Conservation (phyloP, 2,329 filamentous ascomycete genomes). For the Dryadomyces quercivorus region DNA sequence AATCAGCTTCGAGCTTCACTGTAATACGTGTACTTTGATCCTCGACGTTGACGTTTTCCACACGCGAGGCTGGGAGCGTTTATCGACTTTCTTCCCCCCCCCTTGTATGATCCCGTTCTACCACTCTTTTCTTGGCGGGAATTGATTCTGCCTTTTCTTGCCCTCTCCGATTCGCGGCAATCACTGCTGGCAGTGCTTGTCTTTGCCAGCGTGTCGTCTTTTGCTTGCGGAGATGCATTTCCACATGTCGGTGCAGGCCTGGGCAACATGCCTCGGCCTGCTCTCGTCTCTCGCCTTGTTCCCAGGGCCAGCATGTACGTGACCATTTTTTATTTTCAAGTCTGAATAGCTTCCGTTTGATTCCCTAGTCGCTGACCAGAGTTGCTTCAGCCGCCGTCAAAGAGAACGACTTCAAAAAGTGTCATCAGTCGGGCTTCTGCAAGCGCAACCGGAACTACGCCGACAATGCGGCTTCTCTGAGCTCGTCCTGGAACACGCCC, state of each 20-base stretch:
- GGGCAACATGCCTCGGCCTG: slow-evolving; percentile 53
- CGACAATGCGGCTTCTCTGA: slow-evolving; percentile 56
- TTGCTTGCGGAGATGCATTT: slow-evolving; percentile 31
- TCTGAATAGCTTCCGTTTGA: neutral
- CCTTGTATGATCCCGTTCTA: no score
- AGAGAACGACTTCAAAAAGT: slow-evolving; percentile 95
- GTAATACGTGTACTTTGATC: neutral
- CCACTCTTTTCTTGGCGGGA: no score
- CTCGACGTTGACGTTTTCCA: neutral
- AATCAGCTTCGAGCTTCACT: slow-evolving; percentile 7
- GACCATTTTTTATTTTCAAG: slow-evolving; percentile 20
- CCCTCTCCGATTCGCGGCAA: neutral
- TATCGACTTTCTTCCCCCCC: no score
- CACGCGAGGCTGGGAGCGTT: neutral
- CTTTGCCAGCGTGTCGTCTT: slow-evolving; percentile 6
- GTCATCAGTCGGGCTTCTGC: slow-evolving; percentile 91
- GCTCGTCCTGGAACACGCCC: slow-evolving; percentile 62
- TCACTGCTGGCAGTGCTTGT: slow-evolving; percentile 3
- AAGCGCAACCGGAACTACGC: slow-evolving; percentile 87
- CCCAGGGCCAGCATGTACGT: slow-evolving; percentile 51
- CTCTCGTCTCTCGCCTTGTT: slow-evolving; percentile 39
- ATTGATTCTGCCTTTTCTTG: no score
- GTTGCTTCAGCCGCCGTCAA: slow-evolving; percentile 66
- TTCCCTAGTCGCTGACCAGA: neutral
- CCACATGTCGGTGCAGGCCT: slow-evolving; percentile 40